Base-by-base conservation (phyloP, 2,329 filamentous ascomycete species). In the Zopfia rhizophila region DNA sequence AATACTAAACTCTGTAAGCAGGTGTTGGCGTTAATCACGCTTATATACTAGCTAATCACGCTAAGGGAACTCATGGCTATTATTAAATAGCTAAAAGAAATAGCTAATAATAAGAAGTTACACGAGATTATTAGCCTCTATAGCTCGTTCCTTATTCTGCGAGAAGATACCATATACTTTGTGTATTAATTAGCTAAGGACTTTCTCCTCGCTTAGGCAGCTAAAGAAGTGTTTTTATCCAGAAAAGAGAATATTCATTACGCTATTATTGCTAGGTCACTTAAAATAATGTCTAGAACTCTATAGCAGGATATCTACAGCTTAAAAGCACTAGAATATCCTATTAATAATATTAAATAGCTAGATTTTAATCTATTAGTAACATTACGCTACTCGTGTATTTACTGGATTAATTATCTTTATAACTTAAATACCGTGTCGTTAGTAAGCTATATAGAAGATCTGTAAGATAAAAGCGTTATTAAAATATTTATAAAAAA, bases 81-180 rank as follows among this genome's bases (percentile, higher is more conserved):
- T 12, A 24, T 55, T 16, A 46, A 56, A 2, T 12, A 38, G 10
- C 49, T 38, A 12, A 35, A 41, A 2, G 45, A 38, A 4, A 28
- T 39, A 10, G 19, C 46, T 19, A 47, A 45, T 11, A 32, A 58
- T 14, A 12, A 22, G 6, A 29, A 55, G 5, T 32, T 72, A 3
- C 6, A 33, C 18, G 42, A 68, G 3, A 47, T 73, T 4, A 58
- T 77, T 10, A 28, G 42, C 1, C n/a, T 41, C 3, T 77, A 71
- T 48, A 69, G 72, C 17, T 78, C 70, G 7, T 75, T 78, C 38
- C 51, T 78, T 0, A 72, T 60, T 2, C 10, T 74, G 18, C 60
- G 56, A 17, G 41, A 71, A 1, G 40, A 28, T 1, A 47, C 23
- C 0, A 27, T 77, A 5, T 68, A 60, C 30, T 68, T 27, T 27